These are phyloP conservation scores for Mycena citricolor DNA, from an alignment of 1,284 basidiomycete species.

Conservation along the genomic window DNA sequence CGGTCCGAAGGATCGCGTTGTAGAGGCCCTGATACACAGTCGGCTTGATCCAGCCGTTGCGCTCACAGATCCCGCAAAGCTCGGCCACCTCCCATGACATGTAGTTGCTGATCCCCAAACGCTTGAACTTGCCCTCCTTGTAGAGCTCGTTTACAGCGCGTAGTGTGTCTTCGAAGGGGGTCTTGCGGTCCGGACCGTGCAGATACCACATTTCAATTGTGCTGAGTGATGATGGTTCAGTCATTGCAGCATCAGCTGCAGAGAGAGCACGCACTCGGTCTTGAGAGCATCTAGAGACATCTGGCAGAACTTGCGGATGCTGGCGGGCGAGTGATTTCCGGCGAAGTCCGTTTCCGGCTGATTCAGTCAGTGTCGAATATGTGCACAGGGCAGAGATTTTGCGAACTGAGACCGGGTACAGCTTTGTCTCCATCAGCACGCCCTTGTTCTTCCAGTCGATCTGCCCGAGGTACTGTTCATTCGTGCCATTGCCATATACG, in stretches of 20 bases:
- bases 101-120: conserved; percentile 23
- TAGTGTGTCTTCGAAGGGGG: conserved; percentile 41
- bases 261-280: conserved; percentile 29
- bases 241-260: background rate
- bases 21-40: conserved; percentile 70
- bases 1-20: conserved; percentile 49
- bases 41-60: conserved; percentile 59
- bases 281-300: conserved; percentile 39
- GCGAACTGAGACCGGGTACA: conserved; percentile 1
- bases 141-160: conserved; percentile 39
- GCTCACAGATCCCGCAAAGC: conserved; percentile 55
- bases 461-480: conserved; percentile 38
- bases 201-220: conserved; percentile 41
- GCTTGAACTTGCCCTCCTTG: conserved; percentile 24
- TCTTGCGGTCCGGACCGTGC: conserved; percentile 42
- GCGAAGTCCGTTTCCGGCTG: too few species aligned
- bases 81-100: conserved; percentile 59
- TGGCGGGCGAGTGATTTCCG: conserved; percentile 25
- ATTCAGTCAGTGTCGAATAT: too few species aligned
- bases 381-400: too few species aligned
- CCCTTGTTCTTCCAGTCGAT: conserved; percentile 16
- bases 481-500: conserved; percentile 49
- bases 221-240: background rate
- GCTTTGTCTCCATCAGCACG: conserved; percentile 13
- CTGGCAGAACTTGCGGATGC: conserved; percentile 37